These are phyloP conservation scores for Musa acuminata DNA, from an alignment of 176 grass and related monocot genomes.

Conservation along the genomic window DNA sequence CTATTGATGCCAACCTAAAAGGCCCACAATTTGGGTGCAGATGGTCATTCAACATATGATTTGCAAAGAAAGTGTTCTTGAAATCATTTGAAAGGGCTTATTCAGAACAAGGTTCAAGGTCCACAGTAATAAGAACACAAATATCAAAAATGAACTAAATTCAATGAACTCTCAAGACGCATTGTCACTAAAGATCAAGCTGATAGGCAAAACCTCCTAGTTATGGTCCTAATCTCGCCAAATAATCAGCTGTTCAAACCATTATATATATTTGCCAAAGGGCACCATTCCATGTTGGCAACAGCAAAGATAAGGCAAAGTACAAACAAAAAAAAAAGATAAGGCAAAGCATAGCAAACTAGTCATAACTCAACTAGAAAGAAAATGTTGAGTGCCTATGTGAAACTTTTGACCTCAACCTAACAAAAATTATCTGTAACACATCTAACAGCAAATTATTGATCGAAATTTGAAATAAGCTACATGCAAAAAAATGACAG, in stretches of 20 bases:
- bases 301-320: background rate
- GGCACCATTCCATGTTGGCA: background rate
- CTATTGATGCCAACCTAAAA: background rate
- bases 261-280: background rate
- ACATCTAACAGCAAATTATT: no score
- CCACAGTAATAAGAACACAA: background rate
- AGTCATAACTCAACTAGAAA: no score
- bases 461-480: no score
- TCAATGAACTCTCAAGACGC: background rate
- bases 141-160: background rate
- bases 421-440: no score
- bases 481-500: no score
- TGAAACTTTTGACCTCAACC: no score
- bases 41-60: no score
- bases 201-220: background rate
- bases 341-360: background rate
- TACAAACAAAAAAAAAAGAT: background rate
- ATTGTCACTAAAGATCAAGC: background rate
- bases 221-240: background rate
- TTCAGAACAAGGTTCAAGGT: background rate
- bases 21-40: no score
- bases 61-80: no score
- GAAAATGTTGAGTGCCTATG: no score
- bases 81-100: no score
- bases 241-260: background rate